phyloP scores from a whole-genome alignment of 495 filamentous ascomycete genomes.

The Penicillium angulare region DNA sequence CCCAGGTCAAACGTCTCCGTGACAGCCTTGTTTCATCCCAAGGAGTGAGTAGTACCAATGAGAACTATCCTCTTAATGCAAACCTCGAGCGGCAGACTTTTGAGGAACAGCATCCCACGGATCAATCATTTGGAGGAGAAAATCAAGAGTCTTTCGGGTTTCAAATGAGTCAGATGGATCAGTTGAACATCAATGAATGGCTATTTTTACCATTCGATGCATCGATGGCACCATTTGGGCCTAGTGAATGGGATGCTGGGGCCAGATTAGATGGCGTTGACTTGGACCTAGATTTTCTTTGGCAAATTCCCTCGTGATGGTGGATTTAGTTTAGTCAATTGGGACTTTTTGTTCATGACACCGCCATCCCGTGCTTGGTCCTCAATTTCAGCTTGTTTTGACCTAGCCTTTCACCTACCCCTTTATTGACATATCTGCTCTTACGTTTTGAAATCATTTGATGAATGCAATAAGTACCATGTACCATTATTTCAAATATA shows the following conservation, averaged over 20 bases:
- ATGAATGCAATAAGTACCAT: no score
- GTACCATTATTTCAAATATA: no score
- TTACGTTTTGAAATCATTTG: no score
- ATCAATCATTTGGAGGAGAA: not conserved
- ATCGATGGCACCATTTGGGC: conserved; percentile 35
- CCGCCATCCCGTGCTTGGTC: no score
- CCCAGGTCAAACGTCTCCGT: conserved; percentile 21
- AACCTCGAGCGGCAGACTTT: not conserved
- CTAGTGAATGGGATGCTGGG: conserved; percentile 6
- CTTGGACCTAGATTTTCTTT: conserved; percentile 32
- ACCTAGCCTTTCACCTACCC: no score
- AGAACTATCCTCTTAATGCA: not conserved
- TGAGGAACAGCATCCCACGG: not conserved
- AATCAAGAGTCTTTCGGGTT: conserved; percentile 1
- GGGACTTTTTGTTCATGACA: no score
- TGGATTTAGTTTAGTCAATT: no score
- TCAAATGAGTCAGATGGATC: conserved; percentile 9
- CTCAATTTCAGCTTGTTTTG: no score
- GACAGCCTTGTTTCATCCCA: conserved; percentile 13
- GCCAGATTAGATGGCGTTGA: conserved; percentile 17
- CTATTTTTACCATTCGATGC: conserved; percentile 36
- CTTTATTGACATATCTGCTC: no score
- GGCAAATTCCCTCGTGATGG: conserved; percentile 20
- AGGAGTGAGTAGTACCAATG: not conserved
- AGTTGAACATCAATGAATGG: conserved; percentile 27